phyloP scores from a whole-genome alignment of 2,329 filamentous ascomycete species.

The Colletotrichum sp. region DNA sequence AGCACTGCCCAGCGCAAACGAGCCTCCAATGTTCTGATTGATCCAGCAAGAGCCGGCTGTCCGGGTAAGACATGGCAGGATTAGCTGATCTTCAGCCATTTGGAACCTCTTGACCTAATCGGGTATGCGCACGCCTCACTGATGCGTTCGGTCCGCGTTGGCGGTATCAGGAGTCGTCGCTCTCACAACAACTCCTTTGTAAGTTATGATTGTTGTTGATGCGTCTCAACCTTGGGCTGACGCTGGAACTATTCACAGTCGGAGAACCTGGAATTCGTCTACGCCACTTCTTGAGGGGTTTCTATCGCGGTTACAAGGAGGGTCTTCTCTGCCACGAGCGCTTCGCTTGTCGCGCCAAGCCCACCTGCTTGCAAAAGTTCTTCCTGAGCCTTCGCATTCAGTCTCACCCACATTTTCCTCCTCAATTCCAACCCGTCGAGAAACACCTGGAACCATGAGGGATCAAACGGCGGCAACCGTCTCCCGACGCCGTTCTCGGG shows the following conservation, averaged over 20 bases:
- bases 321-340: not conserved
- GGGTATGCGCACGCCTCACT: not conserved
- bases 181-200: not conserved
- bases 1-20: not conserved
- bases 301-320: constrained; percentile 1
- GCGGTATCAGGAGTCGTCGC: not conserved
- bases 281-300: not conserved
- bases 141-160: not conserved
- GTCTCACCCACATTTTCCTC: constrained; percentile 61
- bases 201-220: not conserved
- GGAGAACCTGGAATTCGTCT: not conserved
- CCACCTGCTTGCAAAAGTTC: not conserved
- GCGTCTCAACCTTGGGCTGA: not conserved
- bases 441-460: constrained; percentile 54
- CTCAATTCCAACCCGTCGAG: constrained; percentile 59
- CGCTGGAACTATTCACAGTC: not conserved
- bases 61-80: not conserved
- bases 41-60: not conserved
- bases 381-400: constrained; percentile 40
- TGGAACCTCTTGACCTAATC: not conserved
- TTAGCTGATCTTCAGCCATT: not conserved
- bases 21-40: not conserved
- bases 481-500: constrained; percentile 46
- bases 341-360: not conserved
- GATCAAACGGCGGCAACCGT: constrained; percentile 46